phyloP scores from a whole-genome alignment of 305 asterid species.

The Withania somnifera region DNA sequence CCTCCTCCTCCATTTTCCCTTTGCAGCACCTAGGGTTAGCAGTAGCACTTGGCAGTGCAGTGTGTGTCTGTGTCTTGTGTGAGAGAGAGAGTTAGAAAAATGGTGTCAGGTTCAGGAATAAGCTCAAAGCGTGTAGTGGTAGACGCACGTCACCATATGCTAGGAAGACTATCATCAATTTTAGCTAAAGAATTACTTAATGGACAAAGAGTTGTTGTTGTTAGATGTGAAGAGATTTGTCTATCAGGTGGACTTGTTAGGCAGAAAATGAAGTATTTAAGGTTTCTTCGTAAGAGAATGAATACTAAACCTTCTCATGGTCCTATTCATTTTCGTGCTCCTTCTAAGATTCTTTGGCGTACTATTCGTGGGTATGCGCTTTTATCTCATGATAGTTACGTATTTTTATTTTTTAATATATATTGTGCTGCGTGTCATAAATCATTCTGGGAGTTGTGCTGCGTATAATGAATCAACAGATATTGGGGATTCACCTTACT shows the following conservation, averaged over 20 bases:
- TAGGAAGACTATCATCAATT: conserved; percentile 67
- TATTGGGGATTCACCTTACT: neutral
- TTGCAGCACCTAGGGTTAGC: too few relatives aligned
- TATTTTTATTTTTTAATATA: too few relatives aligned
- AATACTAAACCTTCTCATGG: conserved; percentile 96
- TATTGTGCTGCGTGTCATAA: too few relatives aligned
- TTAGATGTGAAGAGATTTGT: conserved; percentile 84
- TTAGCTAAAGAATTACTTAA: conserved; percentile 72
- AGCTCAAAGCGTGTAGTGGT: conserved; percentile 62
- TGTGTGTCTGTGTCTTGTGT: too few relatives aligned
- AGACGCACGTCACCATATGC: conserved; percentile 86
- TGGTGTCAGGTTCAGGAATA: conserved; percentile 84
- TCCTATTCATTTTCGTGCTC: conserved; percentile 96
- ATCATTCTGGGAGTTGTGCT: too few relatives aligned
- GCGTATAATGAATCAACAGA: too few relatives aligned
- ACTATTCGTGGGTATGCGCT: conserved; percentile 82
- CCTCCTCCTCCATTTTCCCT: too few relatives aligned
- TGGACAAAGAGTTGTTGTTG: conserved; percentile 70
- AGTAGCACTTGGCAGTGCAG: too few relatives aligned
- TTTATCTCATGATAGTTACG: too few relatives aligned
- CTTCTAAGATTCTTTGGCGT: conserved; percentile 91
- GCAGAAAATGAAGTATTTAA: conserved; percentile 81
- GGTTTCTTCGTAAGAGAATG: conserved; percentile 86
- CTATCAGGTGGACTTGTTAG: conserved; percentile 91
- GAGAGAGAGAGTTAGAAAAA: too few relatives aligned